phyloP scores from a whole-genome alignment of 2,329 filamentous ascomycete genomes.

The Corniculantispora saksenae region DNA sequence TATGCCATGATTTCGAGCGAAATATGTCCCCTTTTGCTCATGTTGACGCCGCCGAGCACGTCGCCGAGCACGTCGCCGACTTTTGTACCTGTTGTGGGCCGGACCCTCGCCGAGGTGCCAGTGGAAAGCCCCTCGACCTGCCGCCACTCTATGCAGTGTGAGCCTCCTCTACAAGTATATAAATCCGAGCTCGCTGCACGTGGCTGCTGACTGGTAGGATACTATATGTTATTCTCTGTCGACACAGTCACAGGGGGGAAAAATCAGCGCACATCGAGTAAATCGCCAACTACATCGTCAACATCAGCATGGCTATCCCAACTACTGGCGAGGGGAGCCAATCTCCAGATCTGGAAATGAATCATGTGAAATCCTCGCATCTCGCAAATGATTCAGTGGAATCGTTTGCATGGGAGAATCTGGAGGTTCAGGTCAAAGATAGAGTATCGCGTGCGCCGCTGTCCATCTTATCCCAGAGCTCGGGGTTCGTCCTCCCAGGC shows the following conservation, averaged over 20 bases:
- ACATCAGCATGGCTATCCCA: not conserved
- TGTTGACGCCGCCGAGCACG: not conserved
- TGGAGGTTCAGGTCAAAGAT: constrained; percentile 72
- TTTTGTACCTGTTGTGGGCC: no score
- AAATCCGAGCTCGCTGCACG: no score
- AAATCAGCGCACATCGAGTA: not conserved
- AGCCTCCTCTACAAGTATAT: not conserved
- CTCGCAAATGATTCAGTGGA: constrained; percentile 62
- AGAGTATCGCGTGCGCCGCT: constrained; percentile 37
- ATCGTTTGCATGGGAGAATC: constrained; percentile 64
- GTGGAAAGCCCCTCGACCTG: not conserved
- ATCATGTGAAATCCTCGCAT: constrained; percentile 38
- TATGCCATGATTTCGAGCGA: no score
- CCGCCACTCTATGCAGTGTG: not conserved
- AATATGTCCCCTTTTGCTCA: no score
- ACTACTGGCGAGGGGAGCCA: not conserved
- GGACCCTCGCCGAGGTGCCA: not conserved
- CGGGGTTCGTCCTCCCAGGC: constrained; percentile 44
- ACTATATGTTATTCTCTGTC: no score
- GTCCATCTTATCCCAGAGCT: constrained; percentile 22
- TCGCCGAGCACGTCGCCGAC: not conserved
- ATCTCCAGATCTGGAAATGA: constrained; percentile 17
- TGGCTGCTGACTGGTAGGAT: no score
- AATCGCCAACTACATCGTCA: not conserved
- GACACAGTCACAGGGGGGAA: no score